Conservation (phyloP, 495 filamentous ascomycete genomes). For the Neohortaea acidophila region DNA sequence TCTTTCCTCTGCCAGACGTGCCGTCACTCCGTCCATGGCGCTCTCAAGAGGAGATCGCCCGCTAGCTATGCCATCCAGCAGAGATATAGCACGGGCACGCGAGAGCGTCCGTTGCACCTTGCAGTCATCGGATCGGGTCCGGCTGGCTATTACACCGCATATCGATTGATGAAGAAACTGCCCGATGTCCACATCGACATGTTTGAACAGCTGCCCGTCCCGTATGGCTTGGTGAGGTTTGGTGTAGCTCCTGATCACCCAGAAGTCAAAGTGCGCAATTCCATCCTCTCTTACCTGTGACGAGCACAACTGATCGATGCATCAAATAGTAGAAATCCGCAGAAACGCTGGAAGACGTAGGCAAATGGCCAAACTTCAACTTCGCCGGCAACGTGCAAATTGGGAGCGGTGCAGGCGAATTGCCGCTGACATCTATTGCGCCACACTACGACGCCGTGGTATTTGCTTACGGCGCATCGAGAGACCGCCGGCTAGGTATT, state of each 20-base stretch:
- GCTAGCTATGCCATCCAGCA: constrained; percentile 1
- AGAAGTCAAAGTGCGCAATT: constrained; percentile 69
- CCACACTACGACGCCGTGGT: constrained; percentile 84
- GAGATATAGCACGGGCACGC: constrained; percentile 16
- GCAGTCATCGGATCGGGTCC: constrained; percentile 91
- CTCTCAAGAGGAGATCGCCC: constrained; percentile 1
- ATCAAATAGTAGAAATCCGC: constrained; percentile 60
- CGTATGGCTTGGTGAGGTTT: constrained; percentile 80
- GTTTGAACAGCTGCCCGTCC: constrained; percentile 88
- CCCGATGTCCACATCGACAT: constrained; percentile 67
- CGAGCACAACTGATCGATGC: constrained; percentile 3
- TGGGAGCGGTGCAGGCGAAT: constrained; percentile 37
- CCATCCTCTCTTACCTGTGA: not conserved
- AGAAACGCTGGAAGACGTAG: constrained; percentile 82
- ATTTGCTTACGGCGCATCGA: constrained; percentile 81
- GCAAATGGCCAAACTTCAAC: constrained; percentile 62
- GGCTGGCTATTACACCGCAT: constrained; percentile 89
- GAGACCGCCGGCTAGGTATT: constrained; percentile 64
- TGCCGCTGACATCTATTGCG: constrained; percentile 53
- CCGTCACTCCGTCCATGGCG: constrained; percentile 2
- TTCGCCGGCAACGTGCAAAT: constrained; percentile 84
- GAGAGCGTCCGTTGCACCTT: constrained; percentile 49
- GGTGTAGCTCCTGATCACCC: constrained; percentile 95
- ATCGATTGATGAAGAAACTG: constrained; percentile 61
- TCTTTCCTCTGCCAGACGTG: constrained; percentile 17